Evolutionary conservation across 345 rosid species (phyloP).

Genomic region (Excoecaria cochinchinensis): DNA sequence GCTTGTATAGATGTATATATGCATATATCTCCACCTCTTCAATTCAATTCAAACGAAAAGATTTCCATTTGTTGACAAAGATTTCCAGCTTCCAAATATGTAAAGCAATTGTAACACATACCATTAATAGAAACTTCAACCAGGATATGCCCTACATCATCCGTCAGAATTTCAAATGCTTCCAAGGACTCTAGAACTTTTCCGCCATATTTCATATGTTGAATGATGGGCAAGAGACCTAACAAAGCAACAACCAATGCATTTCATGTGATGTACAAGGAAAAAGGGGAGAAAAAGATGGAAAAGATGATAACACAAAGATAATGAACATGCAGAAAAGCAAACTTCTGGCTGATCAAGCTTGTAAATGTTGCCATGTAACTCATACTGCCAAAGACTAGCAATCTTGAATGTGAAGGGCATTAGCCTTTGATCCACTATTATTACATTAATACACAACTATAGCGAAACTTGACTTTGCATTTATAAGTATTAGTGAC

Average conservation of each 20-base stretch:
- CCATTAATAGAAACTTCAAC: constrained; percentile 69
- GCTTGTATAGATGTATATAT: too few species aligned
- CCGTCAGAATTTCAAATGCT: constrained; percentile 38
- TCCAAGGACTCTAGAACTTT: constrained; percentile 49
- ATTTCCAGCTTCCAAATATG: neutral
- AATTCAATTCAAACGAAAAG: too few species aligned
- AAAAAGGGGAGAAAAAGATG: neutral
- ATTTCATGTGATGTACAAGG: neutral
- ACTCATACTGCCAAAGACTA: neutral
- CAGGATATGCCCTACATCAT: constrained; percentile 37
- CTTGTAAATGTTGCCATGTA: neutral
- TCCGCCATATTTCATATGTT: constrained; percentile 55
- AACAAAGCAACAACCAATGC: constrained; percentile 19
- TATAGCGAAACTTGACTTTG: neutral
- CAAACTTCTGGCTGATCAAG: neutral
- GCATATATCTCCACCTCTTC: too few species aligned
- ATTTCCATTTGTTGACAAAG: too few species aligned
- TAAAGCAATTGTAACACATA: constrained; percentile 12
- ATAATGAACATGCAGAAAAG: neutral
- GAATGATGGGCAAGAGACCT: constrained; percentile 93
- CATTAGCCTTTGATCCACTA: neutral
- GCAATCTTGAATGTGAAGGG: neutral
- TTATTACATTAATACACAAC: too few species aligned
- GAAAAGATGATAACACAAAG: neutral
- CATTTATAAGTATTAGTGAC: neutral